phyloP scores from a whole-genome alignment of 331 rosid species.

The Arachis monticola region DNA sequence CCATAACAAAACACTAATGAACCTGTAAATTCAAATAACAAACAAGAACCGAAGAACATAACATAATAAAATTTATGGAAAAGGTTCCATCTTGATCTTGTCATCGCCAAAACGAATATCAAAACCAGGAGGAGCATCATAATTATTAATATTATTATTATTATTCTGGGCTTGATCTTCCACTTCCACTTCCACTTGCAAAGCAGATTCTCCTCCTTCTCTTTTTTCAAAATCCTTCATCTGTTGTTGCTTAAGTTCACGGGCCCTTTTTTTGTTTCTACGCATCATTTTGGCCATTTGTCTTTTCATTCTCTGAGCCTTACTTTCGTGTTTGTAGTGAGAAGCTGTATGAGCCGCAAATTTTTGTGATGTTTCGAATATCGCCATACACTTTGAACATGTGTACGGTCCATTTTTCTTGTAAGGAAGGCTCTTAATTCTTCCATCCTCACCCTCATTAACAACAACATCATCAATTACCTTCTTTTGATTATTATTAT shows the following conservation, averaged over 20 bases:
- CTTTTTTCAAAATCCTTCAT: no score
- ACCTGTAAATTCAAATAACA: no score
- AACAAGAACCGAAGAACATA: neutral
- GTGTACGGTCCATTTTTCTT: conserved; percentile 53
- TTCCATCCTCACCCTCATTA: neutral
- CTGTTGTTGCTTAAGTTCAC: no score
- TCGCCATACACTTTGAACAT: conserved; percentile 40
- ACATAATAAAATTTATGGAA: neutral
- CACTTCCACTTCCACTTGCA: neutral
- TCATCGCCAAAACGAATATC: neutral
- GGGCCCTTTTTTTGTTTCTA: no score
- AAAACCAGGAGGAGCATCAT: neutral
- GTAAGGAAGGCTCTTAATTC: conserved; percentile 25
- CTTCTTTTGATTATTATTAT: no score
- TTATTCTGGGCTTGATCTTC: neutral
- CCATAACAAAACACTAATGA: no score
- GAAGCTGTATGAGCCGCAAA: conserved; percentile 46
- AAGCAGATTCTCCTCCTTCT: neutral
- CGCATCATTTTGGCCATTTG: neutral
- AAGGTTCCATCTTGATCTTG: conserved; percentile 22
- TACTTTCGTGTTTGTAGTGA: conserved; percentile 47
- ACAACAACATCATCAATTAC: conserved; percentile 22
- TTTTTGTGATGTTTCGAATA: conserved; percentile 27
- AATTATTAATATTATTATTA: no score
- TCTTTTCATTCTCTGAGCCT: conserved; percentile 37